Base-by-base conservation (phyloP, 441 rosid species). In the Arabidopsis hybrid region DNA sequence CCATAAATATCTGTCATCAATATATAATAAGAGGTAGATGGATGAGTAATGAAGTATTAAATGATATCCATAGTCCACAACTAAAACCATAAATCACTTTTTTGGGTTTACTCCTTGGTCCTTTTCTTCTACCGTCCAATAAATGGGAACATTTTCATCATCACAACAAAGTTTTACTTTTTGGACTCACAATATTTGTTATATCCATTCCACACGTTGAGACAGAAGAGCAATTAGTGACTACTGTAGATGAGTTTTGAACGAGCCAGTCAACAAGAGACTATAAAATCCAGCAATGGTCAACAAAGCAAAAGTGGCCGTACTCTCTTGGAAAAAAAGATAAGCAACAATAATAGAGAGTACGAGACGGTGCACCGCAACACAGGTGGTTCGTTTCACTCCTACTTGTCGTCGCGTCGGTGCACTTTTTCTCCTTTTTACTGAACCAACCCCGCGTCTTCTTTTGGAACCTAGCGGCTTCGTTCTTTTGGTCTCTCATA, bases 321-420 rank as follows among this genome's bases (percentile, higher is more conserved):
- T 64, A 69, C 79, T 61, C 63, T 52, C 64, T 67, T 18, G 66
- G 72, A 47, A n/a, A 2, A n/a, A 21, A 21, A 21, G 26, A 21
- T 21, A 21, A 21, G 26, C 4, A 14, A 59, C 32, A 51, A 61
- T 65, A 50, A 71, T 71, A 21, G 26, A 58, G 42, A 49, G 63
- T 59, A 39, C 51, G 64, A 29, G 63, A 40, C 77, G 80, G 80
- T 77, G 76, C 76, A 65, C 75, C 65, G 66, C 29, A 55, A 31
- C 67, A 40, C 13, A 40, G 47, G 67, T 71, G 76, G 71, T 46
- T 57, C 57, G 66, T 12, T 65, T 71, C 64, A 65, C 80, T 77
- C 38, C 3, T 65, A 59, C 80, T 66, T 65, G 77, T 71, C 73
- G 80, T 77, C 77, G 73, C 80, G 80, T 77, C 80, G 80, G 80